Evolutionary conservation across 257 asterid genomes (phyloP), one percentile per base, ranked within the genome.

Genomic region (Solanum ossicruentum): DNA sequence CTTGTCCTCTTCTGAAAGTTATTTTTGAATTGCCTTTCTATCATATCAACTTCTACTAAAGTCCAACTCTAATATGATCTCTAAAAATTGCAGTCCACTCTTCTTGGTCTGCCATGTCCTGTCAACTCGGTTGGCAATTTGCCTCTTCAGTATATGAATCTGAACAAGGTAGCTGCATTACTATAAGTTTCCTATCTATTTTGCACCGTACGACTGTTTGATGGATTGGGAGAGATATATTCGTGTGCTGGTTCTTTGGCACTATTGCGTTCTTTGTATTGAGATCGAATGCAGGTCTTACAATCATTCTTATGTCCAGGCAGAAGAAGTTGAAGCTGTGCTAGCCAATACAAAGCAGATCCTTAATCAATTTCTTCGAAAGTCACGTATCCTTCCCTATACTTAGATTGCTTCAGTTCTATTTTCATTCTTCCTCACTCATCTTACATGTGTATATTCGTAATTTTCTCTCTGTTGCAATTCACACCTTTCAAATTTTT

Each of bases 31-130:
- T 83, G 65, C 72, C 82, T 82, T 54, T 47, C 83, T 18, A 52
- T 26, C 16, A 52, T 78, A 78, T 52, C 83, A 78, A 28, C 28
- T 10, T 52, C 83, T 9, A 9, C 26, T 26, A 17, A 66, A 4
- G 13, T 82, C 32, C 65, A 52, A 65, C 88, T 84, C 89, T 86
- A 52, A 73, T 87, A 85, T 65, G 73, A 71, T 85, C 58, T 85
- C 63, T 75, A 85, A 73, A 88, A 87, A 84, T 86, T 83, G 89
- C 93, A 96, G 99, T 93, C 99, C 85, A 96, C 98, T 79, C 98
- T 96, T 89, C 83, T 96, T 69, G 99, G 99, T 90, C 86, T 91
- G 92, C 97, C 99, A 55, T 89, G 97, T 88, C 98, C 99, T 83
- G 93, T 95, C 79, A 95, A 96, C 86, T 95, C 99, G 10, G 98